phyloP scores from a whole-genome alignment of 805 yeast genomes.

The Wickerhamiella qilinensis region DNA sequence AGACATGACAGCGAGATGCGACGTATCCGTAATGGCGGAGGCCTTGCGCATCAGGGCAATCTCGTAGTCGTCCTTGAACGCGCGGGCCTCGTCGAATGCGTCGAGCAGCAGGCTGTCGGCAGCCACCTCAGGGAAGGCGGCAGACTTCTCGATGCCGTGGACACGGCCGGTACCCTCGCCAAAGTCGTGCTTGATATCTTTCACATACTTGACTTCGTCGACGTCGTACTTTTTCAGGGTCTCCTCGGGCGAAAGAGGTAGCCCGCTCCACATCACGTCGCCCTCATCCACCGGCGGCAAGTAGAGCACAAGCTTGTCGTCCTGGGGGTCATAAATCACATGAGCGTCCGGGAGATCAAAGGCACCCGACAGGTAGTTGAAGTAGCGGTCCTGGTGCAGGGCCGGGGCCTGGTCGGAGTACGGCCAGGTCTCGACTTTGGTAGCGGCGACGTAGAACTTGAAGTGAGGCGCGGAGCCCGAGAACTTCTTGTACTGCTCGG shows the following conservation, averaged over 20 bases:
- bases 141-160: constrained; percentile 14
- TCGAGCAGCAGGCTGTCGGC: constrained; percentile 21
- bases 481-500: constrained; percentile 22
- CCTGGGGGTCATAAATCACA: constrained; percentile 37
- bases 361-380: constrained; percentile 73
- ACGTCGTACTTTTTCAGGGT: constrained; percentile 59
- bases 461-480: constrained; percentile 17
- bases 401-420: constrained; percentile 69
- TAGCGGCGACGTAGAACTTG: constrained; percentile 25
- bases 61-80: constrained; percentile 74
- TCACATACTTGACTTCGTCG: constrained; percentile 56
- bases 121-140: constrained; percentile 8
- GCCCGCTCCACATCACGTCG: constrained; percentile 93
- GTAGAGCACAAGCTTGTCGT: constrained; percentile 50
- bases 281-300: constrained; percentile 75
- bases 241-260: constrained; percentile 53
- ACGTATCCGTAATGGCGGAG: constrained; percentile 67
- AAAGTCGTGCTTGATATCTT: constrained; percentile 28
- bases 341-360: constrained; percentile 57
- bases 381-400: constrained; percentile 81
- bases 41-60: constrained; percentile 64
- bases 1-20: constrained; percentile 84
- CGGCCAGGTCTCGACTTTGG: constrained; percentile 34
- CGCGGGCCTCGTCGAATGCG: constrained; percentile 77
- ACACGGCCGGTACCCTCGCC: constrained; percentile 6